A percentile compares a stretch with the other conserved stretches of the same genome.
Evolutionary conservation across 345 rosid genomes (phyloP).

Genomic region (Salix caprea): DNA sequence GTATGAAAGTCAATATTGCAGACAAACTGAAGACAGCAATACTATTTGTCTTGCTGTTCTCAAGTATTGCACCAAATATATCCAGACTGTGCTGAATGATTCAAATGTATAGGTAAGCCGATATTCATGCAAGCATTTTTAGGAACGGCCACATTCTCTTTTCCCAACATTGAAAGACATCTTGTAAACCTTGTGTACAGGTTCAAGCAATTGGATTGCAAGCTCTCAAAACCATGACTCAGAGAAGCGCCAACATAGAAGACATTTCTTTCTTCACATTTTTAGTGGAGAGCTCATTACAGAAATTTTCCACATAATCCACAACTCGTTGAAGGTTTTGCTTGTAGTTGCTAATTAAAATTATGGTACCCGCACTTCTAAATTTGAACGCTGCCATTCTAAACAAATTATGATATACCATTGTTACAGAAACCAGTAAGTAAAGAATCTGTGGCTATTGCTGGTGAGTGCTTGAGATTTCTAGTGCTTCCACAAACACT

Average conservation of each 20-base stretch:
- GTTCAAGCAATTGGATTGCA: constrained; percentile 85
- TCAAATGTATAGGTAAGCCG: constrained; percentile 58
- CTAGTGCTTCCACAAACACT: constrained; percentile 70
- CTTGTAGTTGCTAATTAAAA: constrained; percentile 1
- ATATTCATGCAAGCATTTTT: not conserved
- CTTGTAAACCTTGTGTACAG: constrained; percentile 33
- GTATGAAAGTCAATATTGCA: constrained; percentile 36
- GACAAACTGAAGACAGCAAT: constrained; percentile 34
- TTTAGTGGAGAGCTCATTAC: constrained; percentile 66
- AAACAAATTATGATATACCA: constrained; percentile 18
- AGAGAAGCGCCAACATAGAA: constrained; percentile 47
- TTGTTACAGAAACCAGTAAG: constrained; percentile 57
- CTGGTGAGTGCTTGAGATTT: constrained; percentile 80
- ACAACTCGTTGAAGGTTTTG: constrained; percentile 57
- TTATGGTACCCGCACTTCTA: not conserved
- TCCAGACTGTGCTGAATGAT: constrained; percentile 49
- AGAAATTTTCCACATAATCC: constrained; percentile 50
- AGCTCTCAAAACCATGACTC: constrained; percentile 66
- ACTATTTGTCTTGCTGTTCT: constrained; percentile 34
- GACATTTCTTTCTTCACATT: constrained; percentile 44
- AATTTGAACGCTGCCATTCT: constrained; percentile 3
- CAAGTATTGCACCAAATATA: constrained; percentile 41
- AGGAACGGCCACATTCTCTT: constrained; percentile 9
- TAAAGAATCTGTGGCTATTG: constrained; percentile 61
- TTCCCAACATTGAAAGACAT: constrained; percentile 12